These are phyloP conservation scores for Pythium sp. DNA, from an alignment of 352 stramenopile species.

Conservation along the genomic window DNA sequence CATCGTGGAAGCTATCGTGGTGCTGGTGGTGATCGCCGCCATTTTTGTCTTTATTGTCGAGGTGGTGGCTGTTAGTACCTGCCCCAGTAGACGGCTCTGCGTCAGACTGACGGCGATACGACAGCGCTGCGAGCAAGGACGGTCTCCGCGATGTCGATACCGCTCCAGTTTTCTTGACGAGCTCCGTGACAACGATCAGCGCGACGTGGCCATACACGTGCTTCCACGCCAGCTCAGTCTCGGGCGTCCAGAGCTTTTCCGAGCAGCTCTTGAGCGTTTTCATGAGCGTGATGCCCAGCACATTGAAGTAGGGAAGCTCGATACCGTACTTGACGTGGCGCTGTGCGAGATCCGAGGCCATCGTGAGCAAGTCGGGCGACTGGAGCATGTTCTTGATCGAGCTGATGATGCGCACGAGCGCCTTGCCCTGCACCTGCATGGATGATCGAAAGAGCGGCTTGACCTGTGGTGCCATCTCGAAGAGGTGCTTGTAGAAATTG, in stretches of 20 bases:
- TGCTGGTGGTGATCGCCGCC: neutral
- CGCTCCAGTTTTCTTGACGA: conserved; percentile 10
- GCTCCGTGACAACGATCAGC: conserved; percentile 24
- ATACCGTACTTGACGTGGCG: conserved; percentile 42
- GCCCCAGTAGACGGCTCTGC: neutral
- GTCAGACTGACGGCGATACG: conserved; percentile 4
- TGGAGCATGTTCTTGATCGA: conserved; percentile 38
- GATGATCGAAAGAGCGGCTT: conserved; percentile 39
- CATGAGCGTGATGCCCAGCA: conserved; percentile 27
- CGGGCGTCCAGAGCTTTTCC: conserved; percentile 25
- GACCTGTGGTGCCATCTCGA: conserved; percentile 31
- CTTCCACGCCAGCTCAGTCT: conserved; percentile 26
- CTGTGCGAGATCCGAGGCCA: conserved; percentile 24
- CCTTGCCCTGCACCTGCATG: conserved; percentile 40
- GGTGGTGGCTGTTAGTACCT: neutral
- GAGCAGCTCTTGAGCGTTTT: conserved; percentile 29
- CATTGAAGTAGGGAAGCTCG: conserved; percentile 34
- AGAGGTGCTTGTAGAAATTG: conserved; percentile 41
- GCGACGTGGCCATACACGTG: conserved; percentile 28
- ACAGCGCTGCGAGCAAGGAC: conserved; percentile 6
- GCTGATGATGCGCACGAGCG: conserved; percentile 37
- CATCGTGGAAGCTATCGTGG: neutral
- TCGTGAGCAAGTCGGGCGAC: conserved; percentile 26
- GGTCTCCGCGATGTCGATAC: neutral
- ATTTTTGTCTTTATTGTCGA: neutral